Conservation (phyloP, 805 yeast genomes). For the Scheffersomyces amazonensis region DNA sequence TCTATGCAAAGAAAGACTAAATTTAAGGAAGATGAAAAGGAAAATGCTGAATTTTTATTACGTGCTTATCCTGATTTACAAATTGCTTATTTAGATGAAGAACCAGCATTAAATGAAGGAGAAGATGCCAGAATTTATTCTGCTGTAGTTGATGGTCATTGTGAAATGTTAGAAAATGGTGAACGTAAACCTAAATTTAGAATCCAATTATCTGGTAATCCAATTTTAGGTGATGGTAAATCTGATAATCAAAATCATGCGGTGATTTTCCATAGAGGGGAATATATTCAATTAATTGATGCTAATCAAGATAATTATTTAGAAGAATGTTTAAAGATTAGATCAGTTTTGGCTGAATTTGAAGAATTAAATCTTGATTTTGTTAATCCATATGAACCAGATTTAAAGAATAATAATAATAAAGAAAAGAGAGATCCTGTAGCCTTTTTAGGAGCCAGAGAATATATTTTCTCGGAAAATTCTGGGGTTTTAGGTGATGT, state of each 20-base stretch:
- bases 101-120: slow-evolving; percentile 36
- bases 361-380: slow-evolving; percentile 62
- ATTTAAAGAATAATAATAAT: slow-evolving; percentile 55
- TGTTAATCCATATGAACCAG: slow-evolving; percentile 79
- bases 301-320: slow-evolving; percentile 82
- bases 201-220: slow-evolving; percentile 71
- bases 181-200: slow-evolving; percentile 59
- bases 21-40: slow-evolving; percentile 55
- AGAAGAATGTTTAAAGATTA: slow-evolving; percentile 77
- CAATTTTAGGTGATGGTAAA: slow-evolving; percentile 82
- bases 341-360: slow-evolving; percentile 73
- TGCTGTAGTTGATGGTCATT: slow-evolving; percentile 67
- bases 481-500: slow-evolving; percentile 80
- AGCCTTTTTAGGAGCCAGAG: slow-evolving; percentile 82
- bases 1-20: slow-evolving; percentile 61
- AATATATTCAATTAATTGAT: slow-evolving; percentile 75
- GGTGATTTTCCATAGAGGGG: slow-evolving; percentile 73
- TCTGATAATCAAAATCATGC: slow-evolving; percentile 82
- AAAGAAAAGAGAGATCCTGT: slow-evolving; percentile 52
- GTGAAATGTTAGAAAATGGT: slow-evolving; percentile 59
- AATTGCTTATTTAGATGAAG: slow-evolving; percentile 59
- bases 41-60: slow-evolving; percentile 55
- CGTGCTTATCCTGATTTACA: slow-evolving; percentile 69
- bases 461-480: slow-evolving; percentile 79
- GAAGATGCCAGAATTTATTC: slow-evolving; percentile 54